Percentiles rank a stretch among this genome's conserved stretches.
Conservation (phyloP, 2,329 filamentous ascomycete genomes). For the Bretziella fagacearum region DNA sequence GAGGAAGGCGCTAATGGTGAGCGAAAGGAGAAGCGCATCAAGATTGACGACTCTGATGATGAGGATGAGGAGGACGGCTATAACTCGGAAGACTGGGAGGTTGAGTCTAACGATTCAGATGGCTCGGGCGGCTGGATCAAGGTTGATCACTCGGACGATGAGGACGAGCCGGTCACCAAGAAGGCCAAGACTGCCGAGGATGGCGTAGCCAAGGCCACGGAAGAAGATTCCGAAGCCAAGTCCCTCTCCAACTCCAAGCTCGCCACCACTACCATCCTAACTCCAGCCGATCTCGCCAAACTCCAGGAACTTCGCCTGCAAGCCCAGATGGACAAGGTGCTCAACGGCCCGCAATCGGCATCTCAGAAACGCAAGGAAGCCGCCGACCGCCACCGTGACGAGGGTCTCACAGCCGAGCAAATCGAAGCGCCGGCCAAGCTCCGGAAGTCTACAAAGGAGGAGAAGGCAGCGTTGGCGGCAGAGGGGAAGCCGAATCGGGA, state of each 20-base stretch:
- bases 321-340: conserved; percentile 50
- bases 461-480: conserved; percentile 66
- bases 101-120: conserved; percentile 40
- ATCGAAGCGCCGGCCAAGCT: conserved; percentile 76
- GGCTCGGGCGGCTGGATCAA: conserved; percentile 88
- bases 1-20: conserved; percentile 41
- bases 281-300: conserved; percentile 89
- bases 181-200: conserved; percentile 23
- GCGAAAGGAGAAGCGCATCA: conserved; percentile 18
- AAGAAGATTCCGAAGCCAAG: conserved; percentile 23
- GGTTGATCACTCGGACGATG: conserved; percentile 69
- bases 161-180: conserved; percentile 46
- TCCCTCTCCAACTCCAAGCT: conserved; percentile 52
- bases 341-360: conserved; percentile 23
- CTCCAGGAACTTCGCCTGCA: conserved; percentile 70
- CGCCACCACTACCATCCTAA: conserved; percentile 86
- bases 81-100: conserved; percentile 43
- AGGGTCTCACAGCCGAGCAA: conserved; percentile 74
- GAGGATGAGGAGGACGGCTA: conserved; percentile 43
- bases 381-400: conserved; percentile 56
- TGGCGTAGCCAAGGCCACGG: conserved; percentile 18
- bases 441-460: conserved; percentile 75
- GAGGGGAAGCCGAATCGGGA: conserved; percentile 63
- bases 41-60: conserved; percentile 25
- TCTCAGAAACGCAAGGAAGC: conserved; percentile 31